A percentile compares a stretch with the other conserved stretches of the same genome.
phyloP scores from a whole-genome alignment of 2,329 filamentous ascomycete genomes.

The Beauveria sp. region DNA sequence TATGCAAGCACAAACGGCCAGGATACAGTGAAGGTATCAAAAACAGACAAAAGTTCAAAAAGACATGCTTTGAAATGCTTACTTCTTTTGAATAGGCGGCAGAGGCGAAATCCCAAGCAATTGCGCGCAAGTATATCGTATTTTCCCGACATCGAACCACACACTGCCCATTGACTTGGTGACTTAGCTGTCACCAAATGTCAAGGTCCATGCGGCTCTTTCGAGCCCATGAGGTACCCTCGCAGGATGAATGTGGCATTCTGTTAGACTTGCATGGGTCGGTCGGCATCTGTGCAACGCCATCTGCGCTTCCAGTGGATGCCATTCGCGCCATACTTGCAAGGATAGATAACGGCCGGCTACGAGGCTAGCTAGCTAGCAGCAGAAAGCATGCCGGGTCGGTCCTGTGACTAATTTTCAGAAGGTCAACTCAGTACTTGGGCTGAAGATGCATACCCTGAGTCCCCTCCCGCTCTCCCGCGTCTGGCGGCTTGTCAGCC shows the following conservation, averaged over 20 bases:
- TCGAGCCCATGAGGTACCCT: not conserved
- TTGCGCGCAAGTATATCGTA: not conserved
- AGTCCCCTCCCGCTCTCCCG: not conserved
- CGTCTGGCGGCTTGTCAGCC: not conserved
- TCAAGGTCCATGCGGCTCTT: not conserved
- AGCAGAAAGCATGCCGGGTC: not conserved
- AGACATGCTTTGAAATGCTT: not conserved
- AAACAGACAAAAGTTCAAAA: not conserved
- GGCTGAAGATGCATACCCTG: not conserved
- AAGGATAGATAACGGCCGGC: conserved; percentile 1
- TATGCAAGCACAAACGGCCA: not conserved
- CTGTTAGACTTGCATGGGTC: not conserved
- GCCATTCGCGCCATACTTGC: not conserved
- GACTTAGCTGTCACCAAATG: not conserved
- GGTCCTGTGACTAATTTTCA: not conserved
- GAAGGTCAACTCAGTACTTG: not conserved
- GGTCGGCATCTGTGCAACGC: not conserved
- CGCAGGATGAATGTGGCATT: not conserved
- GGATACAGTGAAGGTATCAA: not conserved
- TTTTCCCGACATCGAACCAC: not conserved
- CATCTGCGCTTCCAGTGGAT: conserved; percentile 1
- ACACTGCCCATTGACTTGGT: not conserved
- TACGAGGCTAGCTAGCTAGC: not conserved
- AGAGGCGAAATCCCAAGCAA: not conserved
- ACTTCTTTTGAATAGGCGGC: not conserved